Conservation (phyloP, 306 rosid species). For the Medicago ruthenica region DNA sequence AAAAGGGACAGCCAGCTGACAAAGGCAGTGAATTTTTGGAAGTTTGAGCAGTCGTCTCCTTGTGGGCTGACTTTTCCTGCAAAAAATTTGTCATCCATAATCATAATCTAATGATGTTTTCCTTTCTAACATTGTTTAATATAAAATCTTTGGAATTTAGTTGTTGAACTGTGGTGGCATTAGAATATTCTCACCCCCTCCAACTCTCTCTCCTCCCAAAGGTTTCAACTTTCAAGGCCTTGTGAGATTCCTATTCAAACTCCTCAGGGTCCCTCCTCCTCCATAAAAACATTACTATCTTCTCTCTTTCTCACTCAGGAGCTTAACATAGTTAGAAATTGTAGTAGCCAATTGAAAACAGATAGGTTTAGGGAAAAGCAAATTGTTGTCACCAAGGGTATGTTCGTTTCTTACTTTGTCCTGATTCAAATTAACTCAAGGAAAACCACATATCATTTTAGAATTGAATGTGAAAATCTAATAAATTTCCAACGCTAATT, state of each 20-base stretch:
- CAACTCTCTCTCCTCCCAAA: slow-evolving; percentile 57
- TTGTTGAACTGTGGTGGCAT: slow-evolving; percentile 74
- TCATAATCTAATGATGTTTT: slow-evolving; percentile 89
- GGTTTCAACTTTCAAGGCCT: slow-evolving; percentile 84
- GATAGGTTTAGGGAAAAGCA: slow-evolving; percentile 70
- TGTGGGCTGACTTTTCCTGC: slow-evolving; percentile 92
- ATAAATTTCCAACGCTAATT: slow-evolving; percentile 1
- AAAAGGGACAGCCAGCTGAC: slow-evolving; percentile 68
- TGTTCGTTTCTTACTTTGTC: slow-evolving; percentile 67
- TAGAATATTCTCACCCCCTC: slow-evolving; percentile 87
- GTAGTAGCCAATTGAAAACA: slow-evolving; percentile 40
- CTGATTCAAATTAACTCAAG: slow-evolving; percentile 33
- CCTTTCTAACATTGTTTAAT: slow-evolving; percentile 72
- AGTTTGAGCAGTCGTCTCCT: slow-evolving; percentile 78
- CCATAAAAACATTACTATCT: background rate
- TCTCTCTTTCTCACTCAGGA: slow-evolving; percentile 39
- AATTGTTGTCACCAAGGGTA: slow-evolving; percentile 75
- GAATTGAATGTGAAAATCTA: slow-evolving; percentile 30
- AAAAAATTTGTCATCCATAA: slow-evolving; percentile 53
- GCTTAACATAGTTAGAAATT: slow-evolving; percentile 37
- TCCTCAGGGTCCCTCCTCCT: slow-evolving; percentile 41
- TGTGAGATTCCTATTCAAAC: slow-evolving; percentile 65
- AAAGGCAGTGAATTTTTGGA: slow-evolving; percentile 96
- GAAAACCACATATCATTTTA: slow-evolving; percentile 19
- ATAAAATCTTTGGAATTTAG: slow-evolving; percentile 75